Evolutionary conservation across 768 basidiomycete species (phyloP).

Genomic region (Leccinum broughii): DNA sequence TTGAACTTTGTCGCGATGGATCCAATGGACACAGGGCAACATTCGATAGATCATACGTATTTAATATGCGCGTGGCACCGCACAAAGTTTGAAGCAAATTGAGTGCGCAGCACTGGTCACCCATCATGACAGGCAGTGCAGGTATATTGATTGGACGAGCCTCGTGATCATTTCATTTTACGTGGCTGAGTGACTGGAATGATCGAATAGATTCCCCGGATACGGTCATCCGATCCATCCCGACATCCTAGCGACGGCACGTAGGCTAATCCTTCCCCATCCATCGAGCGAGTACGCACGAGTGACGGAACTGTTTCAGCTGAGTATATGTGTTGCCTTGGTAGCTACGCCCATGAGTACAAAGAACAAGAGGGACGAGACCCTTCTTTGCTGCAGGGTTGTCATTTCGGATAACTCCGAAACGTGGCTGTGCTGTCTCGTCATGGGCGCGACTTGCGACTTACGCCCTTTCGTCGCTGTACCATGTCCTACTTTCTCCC

Average conservation of each 20-base stretch:
- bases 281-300: background rate
- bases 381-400: constrained; percentile 3
- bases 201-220: background rate
- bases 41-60: constrained; percentile 6
- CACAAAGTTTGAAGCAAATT: background rate
- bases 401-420: background rate
- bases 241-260: background rate
- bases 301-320: background rate
- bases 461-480: background rate
- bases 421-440: background rate
- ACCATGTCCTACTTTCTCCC: constrained; percentile 88
- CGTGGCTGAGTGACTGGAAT: background rate
- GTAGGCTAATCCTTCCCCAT: background rate
- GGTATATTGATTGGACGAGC: background rate
- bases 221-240: background rate
- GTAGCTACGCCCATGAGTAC: background rate
- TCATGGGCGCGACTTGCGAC: background rate
- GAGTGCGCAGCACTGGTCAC: background rate
- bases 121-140: constrained; percentile 5
- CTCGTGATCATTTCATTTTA: constrained; percentile 1
- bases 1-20: constrained; percentile 7
- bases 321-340: background rate
- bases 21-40: background rate
- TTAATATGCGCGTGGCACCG: constrained; percentile 2
- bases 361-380: background rate